Evolutionary conservation across 306 rosid species (phyloP).

Genomic region (Delonix regia): DNA sequence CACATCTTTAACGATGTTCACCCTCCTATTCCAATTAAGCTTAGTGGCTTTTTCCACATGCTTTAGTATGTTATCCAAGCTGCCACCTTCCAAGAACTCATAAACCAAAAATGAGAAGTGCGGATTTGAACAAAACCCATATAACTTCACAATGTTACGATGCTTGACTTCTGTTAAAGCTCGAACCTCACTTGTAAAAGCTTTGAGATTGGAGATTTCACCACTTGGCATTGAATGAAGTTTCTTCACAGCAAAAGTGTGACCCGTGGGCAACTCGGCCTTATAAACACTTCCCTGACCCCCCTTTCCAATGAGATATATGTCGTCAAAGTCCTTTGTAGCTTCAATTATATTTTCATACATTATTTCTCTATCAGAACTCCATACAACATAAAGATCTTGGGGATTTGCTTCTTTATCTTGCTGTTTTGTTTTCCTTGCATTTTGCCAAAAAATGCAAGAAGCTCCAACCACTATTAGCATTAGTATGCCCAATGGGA

Average conservation of each 20-base stretch:
- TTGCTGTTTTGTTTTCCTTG: not conserved
- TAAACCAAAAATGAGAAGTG: not conserved
- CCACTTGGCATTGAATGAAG: not conserved
- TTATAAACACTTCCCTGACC: not conserved
- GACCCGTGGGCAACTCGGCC: not conserved
- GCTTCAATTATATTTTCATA: not conserved
- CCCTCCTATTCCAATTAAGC: not conserved
- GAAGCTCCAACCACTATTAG: not conserved
- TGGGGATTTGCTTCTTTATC: not conserved
- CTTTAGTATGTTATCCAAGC: not conserved
- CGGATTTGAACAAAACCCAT: not conserved
- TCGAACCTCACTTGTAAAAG: not conserved
- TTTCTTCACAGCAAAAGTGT: not conserved
- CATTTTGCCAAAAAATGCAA: not conserved
- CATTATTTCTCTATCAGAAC: not conserved
- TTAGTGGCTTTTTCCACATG: not conserved
- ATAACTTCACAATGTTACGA: not conserved
- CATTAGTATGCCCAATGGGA: not conserved
- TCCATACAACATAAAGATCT: not conserved
- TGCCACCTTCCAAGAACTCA: not conserved
- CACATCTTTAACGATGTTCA: not conserved
- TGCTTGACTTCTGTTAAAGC: not conserved
- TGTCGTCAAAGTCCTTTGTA: not conserved
- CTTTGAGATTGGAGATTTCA: not conserved
- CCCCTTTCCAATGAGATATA: not conserved